phyloP scores from a whole-genome alignment of 352 stramenopile genomes.

The Hyaloperonospora arabidopsidis region DNA sequence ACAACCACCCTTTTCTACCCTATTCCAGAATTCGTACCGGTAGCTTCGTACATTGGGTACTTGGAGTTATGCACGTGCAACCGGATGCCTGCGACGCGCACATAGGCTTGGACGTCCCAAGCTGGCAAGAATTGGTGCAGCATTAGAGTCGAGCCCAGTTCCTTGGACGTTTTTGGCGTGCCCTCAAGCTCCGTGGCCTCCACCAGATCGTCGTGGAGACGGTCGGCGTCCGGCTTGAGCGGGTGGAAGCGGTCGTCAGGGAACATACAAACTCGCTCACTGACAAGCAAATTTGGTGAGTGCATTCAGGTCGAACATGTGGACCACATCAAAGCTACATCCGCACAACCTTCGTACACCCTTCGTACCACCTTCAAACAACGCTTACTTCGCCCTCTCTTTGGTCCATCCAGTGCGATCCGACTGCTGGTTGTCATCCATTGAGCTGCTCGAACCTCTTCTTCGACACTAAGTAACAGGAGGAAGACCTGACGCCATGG shows the following conservation, averaged over 20 bases:
- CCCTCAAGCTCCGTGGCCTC: conserved; percentile 41
- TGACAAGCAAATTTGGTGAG: conserved; percentile 8
- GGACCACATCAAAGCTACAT: too few relatives aligned
- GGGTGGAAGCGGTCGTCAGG: conserved; percentile 76
- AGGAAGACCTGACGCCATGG: conserved; percentile 45
- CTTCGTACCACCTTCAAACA: too few relatives aligned
- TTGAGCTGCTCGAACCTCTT: too few relatives aligned
- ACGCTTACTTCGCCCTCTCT: too few relatives aligned
- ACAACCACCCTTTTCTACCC: too few relatives aligned
- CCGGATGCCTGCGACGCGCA: conserved; percentile 62
- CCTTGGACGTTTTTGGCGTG: conserved; percentile 55
- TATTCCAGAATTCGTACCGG: too few relatives aligned
- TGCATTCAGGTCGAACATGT: conserved; percentile 5
- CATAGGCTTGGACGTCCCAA: conserved; percentile 81
- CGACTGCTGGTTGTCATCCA: too few relatives aligned
- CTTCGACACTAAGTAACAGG: too few relatives aligned
- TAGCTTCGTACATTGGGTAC: conserved; percentile 76
- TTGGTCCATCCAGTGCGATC: too few relatives aligned
- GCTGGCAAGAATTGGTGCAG: conserved; percentile 81
- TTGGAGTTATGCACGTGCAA: conserved; percentile 83
- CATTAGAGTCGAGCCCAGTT: conserved; percentile 61
- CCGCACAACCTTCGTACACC: too few relatives aligned
- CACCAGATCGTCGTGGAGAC: conserved; percentile 60
- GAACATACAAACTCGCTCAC: conserved; percentile 42
- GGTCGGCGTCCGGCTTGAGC: conserved; percentile 58